phyloP scores from a whole-genome alignment of 179 eudicot species.

The Heliamphora pulchella region DNA sequence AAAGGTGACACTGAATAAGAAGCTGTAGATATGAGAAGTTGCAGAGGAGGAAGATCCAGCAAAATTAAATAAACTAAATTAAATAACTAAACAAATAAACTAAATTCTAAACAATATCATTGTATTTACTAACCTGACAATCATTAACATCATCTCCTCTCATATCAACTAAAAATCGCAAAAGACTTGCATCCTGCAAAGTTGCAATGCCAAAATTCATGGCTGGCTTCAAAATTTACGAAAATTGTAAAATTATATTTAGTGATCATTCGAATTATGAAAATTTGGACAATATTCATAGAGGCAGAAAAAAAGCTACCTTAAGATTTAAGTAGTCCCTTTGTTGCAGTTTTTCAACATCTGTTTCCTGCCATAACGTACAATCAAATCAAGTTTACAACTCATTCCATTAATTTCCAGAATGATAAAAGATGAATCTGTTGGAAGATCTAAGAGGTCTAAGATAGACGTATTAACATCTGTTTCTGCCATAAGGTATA shows the following conservation, averaged over 20 bases:
- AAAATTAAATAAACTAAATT: too few species aligned
- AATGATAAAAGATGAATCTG: too few species aligned
- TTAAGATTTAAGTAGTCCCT: constrained; percentile 86
- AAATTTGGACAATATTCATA: constrained; percentile 10
- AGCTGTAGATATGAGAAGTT: too few species aligned
- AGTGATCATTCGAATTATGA: background rate
- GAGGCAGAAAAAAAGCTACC: constrained; percentile 35
- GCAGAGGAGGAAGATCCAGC: too few species aligned
- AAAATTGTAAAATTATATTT: background rate
- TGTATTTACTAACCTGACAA: constrained; percentile 63
- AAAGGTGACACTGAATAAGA: too few species aligned
- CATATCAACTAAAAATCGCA: constrained; percentile 97
- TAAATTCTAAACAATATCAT: too few species aligned
- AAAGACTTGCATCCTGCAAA: constrained; percentile 93
- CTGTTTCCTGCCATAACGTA: constrained; percentile 67
- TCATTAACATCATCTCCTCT: constrained; percentile 95
- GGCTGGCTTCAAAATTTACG: constrained; percentile 8
- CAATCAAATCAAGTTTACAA: constrained; percentile 4
- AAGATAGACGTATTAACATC: too few species aligned
- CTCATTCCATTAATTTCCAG: too few species aligned
- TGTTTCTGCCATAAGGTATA: too few species aligned
- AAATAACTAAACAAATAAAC: too few species aligned
- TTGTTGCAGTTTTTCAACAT: constrained; percentile 91
- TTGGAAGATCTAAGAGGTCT: too few species aligned
- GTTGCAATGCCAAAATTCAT: constrained; percentile 18